Conservation (phyloP, 1,139 yeast genomes). For the Taphrina deformans region DNA sequence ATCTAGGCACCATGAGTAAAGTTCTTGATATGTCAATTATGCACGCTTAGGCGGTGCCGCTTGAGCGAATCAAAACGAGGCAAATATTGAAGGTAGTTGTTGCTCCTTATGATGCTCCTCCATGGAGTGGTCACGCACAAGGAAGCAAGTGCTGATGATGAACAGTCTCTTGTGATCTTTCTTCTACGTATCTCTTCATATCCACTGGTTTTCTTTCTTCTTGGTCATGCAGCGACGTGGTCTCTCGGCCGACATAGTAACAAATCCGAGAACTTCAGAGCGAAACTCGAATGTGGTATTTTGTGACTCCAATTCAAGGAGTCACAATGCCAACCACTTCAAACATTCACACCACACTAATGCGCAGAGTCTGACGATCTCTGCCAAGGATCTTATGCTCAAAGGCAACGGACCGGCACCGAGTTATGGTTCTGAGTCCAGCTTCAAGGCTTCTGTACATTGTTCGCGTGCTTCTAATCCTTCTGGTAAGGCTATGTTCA, state of each 20-base stretch:
- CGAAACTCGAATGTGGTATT: constrained; percentile 3
- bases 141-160: not conserved
- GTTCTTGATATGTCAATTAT: not conserved
- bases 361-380: not conserved
- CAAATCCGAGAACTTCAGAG: constrained; percentile 16
- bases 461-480: not conserved
- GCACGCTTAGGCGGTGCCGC: constrained; percentile 5
- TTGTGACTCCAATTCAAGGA: not conserved
- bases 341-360: not conserved
- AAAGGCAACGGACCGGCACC: not conserved
- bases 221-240: constrained; percentile 27
- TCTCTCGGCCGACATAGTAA: constrained; percentile 30
- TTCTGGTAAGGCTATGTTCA: not conserved
- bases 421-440: not conserved
- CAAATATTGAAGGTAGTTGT: not conserved
- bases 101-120: not conserved
- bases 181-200: constrained; percentile 1
- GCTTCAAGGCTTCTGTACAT: not conserved
- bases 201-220: constrained; percentile 9
- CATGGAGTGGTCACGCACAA: not conserved
- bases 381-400: not conserved
- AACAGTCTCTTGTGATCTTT: not conserved
- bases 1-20: not conserved
- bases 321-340: not conserved
- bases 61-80: not conserved